Evolutionary conservation across 305 asterid species (phyloP).

Genomic region (Fraxinus nigra): DNA sequence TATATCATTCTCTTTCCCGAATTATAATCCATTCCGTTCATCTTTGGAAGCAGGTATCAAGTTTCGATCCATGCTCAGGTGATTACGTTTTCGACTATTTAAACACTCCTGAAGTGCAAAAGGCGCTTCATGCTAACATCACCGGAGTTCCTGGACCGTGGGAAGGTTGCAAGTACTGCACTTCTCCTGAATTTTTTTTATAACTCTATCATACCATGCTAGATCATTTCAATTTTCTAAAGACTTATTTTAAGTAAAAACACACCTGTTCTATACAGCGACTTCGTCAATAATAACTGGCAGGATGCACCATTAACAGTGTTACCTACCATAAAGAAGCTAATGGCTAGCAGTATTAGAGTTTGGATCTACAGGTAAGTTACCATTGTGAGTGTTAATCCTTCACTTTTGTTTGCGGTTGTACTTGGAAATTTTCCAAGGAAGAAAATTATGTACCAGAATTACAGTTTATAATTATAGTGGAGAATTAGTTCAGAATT

Average conservation of each 20-base stretch:
- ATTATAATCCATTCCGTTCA: neutral
- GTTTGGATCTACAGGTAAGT: neutral
- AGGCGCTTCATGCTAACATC: conserved; percentile 26
- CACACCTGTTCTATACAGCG: neutral
- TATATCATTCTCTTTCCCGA: neutral
- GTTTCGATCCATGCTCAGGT: conserved; percentile 25
- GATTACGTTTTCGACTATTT: conserved; percentile 21
- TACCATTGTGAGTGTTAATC: neutral
- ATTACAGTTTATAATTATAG: neutral
- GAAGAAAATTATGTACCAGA: neutral
- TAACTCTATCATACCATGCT: neutral
- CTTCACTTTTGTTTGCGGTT: neutral
- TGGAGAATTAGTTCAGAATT: neutral
- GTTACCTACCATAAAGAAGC: neutral
- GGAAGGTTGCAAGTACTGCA: conserved; percentile 28
- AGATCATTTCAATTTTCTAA: neutral
- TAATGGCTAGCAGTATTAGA: neutral
- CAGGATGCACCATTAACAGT: conserved; percentile 13
- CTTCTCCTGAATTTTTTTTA: neutral
- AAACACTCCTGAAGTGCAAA: conserved; percentile 28
- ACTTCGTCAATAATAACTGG: conserved; percentile 9
- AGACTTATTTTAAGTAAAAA: neutral
- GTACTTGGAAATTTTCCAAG: neutral
- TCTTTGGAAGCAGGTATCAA: conserved; percentile 6
- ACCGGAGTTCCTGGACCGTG: conserved; percentile 24